A percentile compares a stretch with the other conserved stretches of the same genome.
Conservation (phyloP, 768 basidiomycete genomes). For the Cystobasidium ongulense region DNA sequence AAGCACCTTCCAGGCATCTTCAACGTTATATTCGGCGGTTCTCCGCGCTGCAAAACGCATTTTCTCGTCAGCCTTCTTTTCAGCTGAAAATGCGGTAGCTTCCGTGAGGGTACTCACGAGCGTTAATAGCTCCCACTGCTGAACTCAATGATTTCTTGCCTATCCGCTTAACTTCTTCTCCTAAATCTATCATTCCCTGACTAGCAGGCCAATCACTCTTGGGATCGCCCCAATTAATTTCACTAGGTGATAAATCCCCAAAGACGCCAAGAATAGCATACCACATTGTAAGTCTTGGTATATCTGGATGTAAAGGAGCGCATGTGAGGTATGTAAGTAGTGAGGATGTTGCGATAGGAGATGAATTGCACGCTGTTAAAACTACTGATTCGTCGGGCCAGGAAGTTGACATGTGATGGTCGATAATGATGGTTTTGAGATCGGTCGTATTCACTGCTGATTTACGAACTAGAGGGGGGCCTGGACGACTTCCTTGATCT, state of each 20-base stretch:
- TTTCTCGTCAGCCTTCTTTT: too few relatives aligned
- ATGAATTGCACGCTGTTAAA: constrained; percentile 48
- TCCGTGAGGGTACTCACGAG: constrained; percentile 41
- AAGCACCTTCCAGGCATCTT: constrained; percentile 47
- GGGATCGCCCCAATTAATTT: constrained; percentile 41
- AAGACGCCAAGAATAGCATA: constrained; percentile 49
- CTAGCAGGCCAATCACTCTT: constrained; percentile 44
- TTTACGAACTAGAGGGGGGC: constrained; percentile 44
- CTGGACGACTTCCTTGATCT: constrained; percentile 51
- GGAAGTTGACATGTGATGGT: constrained; percentile 50
- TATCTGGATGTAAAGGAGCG: constrained; percentile 44
- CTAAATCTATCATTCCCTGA: constrained; percentile 35
- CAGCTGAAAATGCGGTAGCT: too few relatives aligned
- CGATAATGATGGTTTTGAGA: constrained; percentile 47
- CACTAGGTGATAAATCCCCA: constrained; percentile 47
- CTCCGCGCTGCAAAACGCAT: constrained; percentile 41
- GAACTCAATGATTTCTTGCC: constrained; percentile 49
- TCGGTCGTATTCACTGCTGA: constrained; percentile 1
- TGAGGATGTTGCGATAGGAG: constrained; percentile 50
- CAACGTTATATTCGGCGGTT: constrained; percentile 46
- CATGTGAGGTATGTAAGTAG: constrained; percentile 50
- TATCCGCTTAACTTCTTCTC: constrained; percentile 43
- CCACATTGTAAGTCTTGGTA: constrained; percentile 45
- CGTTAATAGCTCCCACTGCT: constrained; percentile 50
- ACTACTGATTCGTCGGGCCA: constrained; percentile 47